Conservation (phyloP, 2,329 filamentous ascomycete genomes). For the Talaromyces sp. region DNA sequence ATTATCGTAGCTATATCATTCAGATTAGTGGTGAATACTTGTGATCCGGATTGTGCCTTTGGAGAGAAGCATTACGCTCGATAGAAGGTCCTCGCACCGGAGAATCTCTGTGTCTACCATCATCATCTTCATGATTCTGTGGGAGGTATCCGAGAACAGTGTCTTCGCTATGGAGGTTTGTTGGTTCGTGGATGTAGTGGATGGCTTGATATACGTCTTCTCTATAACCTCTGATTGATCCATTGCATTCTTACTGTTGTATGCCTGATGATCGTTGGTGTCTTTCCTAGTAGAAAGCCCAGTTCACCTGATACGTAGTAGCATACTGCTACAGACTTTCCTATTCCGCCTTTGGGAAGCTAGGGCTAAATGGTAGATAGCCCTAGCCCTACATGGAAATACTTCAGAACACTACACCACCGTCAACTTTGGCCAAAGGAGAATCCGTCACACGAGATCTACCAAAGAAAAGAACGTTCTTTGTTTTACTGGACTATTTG, state of each 20-base stretch:
- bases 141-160: neutral
- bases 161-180: neutral
- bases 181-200: neutral
- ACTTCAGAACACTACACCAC: neutral
- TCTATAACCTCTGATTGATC: neutral
- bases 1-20: neutral
- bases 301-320: too few relatives aligned
- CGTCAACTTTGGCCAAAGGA: neutral
- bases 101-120: neutral
- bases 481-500: neutral
- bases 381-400: neutral
- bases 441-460: neutral
- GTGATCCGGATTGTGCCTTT: neutral
- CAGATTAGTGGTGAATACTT: neutral
- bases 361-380: neutral
- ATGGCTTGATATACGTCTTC: neutral
- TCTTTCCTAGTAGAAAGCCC: neutral
- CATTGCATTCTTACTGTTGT: neutral
- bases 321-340: too few relatives aligned
- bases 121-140: neutral
- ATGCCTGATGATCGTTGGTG: neutral
- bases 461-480: neutral
- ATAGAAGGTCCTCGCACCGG: neutral
- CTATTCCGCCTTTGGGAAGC: neutral
- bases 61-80: neutral